Evolutionary conservation across 768 basidiomycete genomes (phyloP).

Genomic region (Naganishia randhawae): DNA sequence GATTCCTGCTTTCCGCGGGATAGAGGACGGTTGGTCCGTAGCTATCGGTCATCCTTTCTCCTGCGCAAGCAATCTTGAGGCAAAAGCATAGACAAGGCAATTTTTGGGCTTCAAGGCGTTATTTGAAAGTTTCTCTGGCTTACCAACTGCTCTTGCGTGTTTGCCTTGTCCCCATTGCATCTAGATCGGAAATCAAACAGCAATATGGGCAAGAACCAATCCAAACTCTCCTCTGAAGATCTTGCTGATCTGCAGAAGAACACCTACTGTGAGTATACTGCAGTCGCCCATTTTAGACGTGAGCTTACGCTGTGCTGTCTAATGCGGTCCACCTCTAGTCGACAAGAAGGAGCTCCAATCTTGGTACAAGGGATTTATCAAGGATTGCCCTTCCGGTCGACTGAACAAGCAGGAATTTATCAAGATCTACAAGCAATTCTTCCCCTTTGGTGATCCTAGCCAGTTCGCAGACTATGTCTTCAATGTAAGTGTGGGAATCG

Average conservation of each 20-base stretch:
- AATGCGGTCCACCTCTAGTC: conserved; percentile 30
- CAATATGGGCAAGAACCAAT: conserved; percentile 94
- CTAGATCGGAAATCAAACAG: background rate
- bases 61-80: background rate
- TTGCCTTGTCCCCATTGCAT: background rate
- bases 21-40: background rate
- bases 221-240: conserved; percentile 89
- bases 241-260: conserved; percentile 93
- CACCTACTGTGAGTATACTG: conserved; percentile 76
- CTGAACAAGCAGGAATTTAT: conserved; percentile 89
- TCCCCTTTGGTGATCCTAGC: conserved; percentile 95
- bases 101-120: no score
- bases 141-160: no score
- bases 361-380: conserved; percentile 96
- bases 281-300: background rate
- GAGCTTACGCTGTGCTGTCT: background rate
- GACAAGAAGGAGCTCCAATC: conserved; percentile 51
- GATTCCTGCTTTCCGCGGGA: background rate
- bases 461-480: conserved; percentile 99
- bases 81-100: background rate
- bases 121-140: no score
- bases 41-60: background rate
- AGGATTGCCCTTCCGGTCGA: conserved; percentile 95
- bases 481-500: conserved; percentile 59
- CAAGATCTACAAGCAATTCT: conserved; percentile 99